These are phyloP conservation scores for Phytophthora quininea DNA, from an alignment of 352 stramenopile genomes.

Conservation along the genomic window DNA sequence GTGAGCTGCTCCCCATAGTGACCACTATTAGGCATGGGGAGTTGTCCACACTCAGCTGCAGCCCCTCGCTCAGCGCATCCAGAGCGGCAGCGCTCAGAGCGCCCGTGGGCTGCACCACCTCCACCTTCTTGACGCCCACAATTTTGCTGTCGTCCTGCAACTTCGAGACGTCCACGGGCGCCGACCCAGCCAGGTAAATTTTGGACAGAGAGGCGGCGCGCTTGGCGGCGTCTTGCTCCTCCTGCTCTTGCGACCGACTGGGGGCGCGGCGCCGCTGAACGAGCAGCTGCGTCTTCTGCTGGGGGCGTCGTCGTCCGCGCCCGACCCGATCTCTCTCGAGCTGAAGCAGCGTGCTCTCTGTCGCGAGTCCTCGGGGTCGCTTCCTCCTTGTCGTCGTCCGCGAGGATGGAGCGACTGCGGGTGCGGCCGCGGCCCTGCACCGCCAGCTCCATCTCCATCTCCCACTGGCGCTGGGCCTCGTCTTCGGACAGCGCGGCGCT, in stretches of 20 bases:
- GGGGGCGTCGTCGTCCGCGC: constrained; percentile 6
- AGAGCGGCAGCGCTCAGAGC: constrained; percentile 78
- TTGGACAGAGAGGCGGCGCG: constrained; percentile 79
- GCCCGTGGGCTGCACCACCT: constrained; percentile 74
- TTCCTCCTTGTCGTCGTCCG: constrained; percentile 40
- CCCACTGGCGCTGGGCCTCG: constrained; percentile 65
- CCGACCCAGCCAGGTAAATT: constrained; percentile 85
- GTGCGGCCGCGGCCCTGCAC: constrained; percentile 76
- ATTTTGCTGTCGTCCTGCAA: constrained; percentile 82
- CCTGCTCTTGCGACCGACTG: constrained; percentile 8
- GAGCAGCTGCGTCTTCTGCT: constrained; percentile 64
- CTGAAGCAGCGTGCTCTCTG: constrained; percentile 59
- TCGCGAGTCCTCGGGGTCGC: constrained; percentile 11
- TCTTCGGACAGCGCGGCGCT: constrained; percentile 47
- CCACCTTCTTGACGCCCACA: constrained; percentile 75
- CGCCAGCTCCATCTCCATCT: constrained; percentile 83
- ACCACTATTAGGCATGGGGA: constrained; percentile 28
- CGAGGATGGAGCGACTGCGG: constrained; percentile 84
- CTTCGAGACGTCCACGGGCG: constrained; percentile 81
- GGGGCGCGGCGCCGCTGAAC: constrained; percentile 39
- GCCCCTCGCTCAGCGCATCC: constrained; percentile 74
- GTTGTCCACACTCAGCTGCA: constrained; percentile 79
- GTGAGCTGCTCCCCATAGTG: constrained; percentile 45
- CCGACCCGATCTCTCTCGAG: constrained; percentile 25
- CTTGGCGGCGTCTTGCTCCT: constrained; percentile 56